Evolutionary conservation across 1,284 basidiomycete genomes (phyloP).

Genomic region (Stereum hirsutum): DNA sequence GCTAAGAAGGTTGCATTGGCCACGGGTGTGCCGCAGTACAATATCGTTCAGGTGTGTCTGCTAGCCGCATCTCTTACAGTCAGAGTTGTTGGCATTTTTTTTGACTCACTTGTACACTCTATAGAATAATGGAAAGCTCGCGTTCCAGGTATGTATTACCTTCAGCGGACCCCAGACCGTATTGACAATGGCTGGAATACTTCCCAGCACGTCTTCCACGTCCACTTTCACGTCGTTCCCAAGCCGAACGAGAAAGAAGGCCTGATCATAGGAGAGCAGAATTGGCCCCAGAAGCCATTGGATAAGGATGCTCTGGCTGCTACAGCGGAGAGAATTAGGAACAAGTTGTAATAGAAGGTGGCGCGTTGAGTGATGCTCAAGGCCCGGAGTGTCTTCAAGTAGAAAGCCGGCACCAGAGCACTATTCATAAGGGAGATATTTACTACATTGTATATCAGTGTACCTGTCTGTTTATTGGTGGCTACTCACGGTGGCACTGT

Average conservation of each 20-base stretch:
- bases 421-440: too few relatives aligned
- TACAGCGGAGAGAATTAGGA: constrained; percentile 9
- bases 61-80: not conserved
- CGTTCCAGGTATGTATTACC: constrained; percentile 23
- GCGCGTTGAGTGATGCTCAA: too few relatives aligned
- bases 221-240: constrained; percentile 32
- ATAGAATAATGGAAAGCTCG: constrained; percentile 31
- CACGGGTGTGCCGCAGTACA: constrained; percentile 47
- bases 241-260: constrained; percentile 29
- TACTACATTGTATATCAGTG: too few relatives aligned
- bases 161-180: not conserved
- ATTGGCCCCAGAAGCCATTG: constrained; percentile 24
- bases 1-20: constrained; percentile 55
- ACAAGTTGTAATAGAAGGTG: constrained; percentile 2
- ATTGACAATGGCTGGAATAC: not conserved
- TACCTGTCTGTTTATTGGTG: too few relatives aligned
- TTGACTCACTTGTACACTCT: not conserved
- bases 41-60: constrained; percentile 39
- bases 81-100: too few relatives aligned
- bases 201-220: constrained; percentile 31
- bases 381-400: too few relatives aligned
- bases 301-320: constrained; percentile 21
- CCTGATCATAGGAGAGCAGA: constrained; percentile 20
- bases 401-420: too few relatives aligned
- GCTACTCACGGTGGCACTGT: too few relatives aligned